A percentile compares a stretch with the other conserved stretches of the same genome.
These are phyloP conservation scores for Yamadazyma diddensiae DNA, from an alignment of 1,139 yeast species.

Conservation along the genomic window DNA sequence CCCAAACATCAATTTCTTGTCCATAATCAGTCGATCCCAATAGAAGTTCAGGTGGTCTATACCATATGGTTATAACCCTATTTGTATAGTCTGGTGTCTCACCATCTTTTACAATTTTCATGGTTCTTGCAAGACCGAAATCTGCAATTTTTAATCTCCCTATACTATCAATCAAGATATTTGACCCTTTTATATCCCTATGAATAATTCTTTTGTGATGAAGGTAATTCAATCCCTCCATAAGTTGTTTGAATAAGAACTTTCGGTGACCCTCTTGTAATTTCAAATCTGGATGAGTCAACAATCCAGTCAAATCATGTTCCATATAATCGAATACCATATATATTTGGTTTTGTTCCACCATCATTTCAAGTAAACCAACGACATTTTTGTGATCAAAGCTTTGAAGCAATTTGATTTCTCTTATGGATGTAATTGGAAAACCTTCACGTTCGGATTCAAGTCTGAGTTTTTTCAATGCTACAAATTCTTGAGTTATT, in stretches of 20 bases:
- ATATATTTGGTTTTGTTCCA: slow-evolving; percentile 71
- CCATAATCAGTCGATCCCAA: slow-evolving; percentile 90
- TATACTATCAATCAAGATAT: slow-evolving; percentile 66
- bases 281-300: slow-evolving; percentile 69
- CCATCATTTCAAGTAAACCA: slow-evolving; percentile 85
- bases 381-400: slow-evolving; percentile 81
- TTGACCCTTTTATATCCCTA: slow-evolving; percentile 93
- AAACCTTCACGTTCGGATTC: slow-evolving; percentile 92
- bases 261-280: slow-evolving; percentile 71
- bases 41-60: slow-evolving; percentile 91
- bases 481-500: slow-evolving; percentile 71
- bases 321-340: slow-evolving; percentile 95
- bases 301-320: slow-evolving; percentile 86
- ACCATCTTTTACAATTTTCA: slow-evolving; percentile 52
- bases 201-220: slow-evolving; percentile 81
- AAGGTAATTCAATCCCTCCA: slow-evolving; percentile 77
- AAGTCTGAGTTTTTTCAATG: slow-evolving; percentile 77
- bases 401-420: slow-evolving; percentile 83
- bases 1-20: slow-evolving; percentile 94
- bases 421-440: slow-evolving; percentile 94
- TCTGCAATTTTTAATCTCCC: slow-evolving; percentile 88
- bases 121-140: slow-evolving; percentile 87
- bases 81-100: slow-evolving; percentile 81
- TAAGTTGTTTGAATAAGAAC: slow-evolving; percentile 69
- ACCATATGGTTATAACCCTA: slow-evolving; percentile 94